A percentile compares a stretch with the other conserved stretches of the same genome.
Conservation (phyloP, 495 filamentous ascomycete species). For the Cenococcum geophilum region DNA sequence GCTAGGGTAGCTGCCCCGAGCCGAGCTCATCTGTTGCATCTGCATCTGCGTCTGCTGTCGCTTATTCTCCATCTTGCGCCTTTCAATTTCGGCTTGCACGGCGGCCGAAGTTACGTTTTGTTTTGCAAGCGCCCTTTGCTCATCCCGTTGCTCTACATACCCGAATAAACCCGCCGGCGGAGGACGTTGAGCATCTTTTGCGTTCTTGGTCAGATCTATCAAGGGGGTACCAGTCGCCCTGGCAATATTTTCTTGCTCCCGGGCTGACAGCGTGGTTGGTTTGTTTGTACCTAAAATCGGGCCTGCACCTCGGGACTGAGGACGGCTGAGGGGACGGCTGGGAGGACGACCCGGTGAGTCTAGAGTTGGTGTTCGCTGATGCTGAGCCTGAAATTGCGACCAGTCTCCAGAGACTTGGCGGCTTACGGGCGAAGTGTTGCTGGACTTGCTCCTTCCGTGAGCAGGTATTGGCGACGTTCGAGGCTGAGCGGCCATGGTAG, state of each 20-base stretch:
- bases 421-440: constrained; percentile 38
- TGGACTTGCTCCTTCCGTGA: constrained; percentile 35
- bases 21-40: constrained; percentile 23
- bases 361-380: constrained; percentile 10
- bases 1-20: constrained; percentile 10
- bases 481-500: constrained; percentile 53
- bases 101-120: constrained; percentile 17
- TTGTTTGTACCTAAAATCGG: constrained; percentile 18
- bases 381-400: constrained; percentile 31
- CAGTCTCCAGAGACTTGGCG: constrained; percentile 53
- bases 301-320: constrained; percentile 32
- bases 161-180: constrained; percentile 20
- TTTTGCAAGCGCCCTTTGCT: constrained; percentile 25
- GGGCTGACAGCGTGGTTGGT: constrained; percentile 66
- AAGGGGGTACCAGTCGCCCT: constrained; percentile 77
- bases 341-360: constrained; percentile 21
- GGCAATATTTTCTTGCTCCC: constrained; percentile 91
- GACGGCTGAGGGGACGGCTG: constrained; percentile 28
- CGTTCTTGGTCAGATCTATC: constrained; percentile 17
- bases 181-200: constrained; percentile 18
- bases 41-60: constrained; percentile 19
- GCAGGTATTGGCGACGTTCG: constrained; percentile 38
- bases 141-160: constrained; percentile 25
- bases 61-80: constrained; percentile 22
- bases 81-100: constrained; percentile 29